A percentile compares a stretch with the other conserved stretches of the same genome.
Evolutionary conservation across 139 green algal species (phyloP).

Genomic region (Diplosphaera chodatii): DNA sequence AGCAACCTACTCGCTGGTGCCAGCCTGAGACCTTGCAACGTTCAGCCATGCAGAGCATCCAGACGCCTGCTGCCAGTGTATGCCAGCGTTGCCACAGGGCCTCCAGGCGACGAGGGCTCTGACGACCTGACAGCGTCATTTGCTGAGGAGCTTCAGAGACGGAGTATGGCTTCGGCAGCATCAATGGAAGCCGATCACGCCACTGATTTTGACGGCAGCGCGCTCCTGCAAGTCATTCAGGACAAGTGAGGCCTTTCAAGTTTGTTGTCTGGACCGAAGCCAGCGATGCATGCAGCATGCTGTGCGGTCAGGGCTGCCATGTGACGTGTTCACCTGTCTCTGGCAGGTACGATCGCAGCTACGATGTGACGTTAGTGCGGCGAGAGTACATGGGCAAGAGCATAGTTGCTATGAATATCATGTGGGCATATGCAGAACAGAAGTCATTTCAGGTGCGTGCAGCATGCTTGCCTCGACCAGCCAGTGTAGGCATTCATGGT

Average conservation of each 20-base stretch:
- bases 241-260: not conserved
- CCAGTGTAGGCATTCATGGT: no score
- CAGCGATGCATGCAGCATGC: not conserved
- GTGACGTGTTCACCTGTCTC: no score
- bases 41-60: not conserved
- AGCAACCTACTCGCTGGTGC: not conserved
- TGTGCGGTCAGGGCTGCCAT: not conserved
- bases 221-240: conserved; percentile 9
- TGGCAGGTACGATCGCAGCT: conserved; percentile 12
- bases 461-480: no score
- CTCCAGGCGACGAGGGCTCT: not conserved
- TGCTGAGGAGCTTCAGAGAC: conserved; percentile 4
- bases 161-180: not conserved
- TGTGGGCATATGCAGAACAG: conserved; percentile 18
- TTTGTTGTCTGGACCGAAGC: not conserved
- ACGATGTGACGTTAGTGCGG: conserved; percentile 16
- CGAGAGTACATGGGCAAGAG: conserved; percentile 7
- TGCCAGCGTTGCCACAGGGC: not conserved
- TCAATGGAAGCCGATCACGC: conserved; percentile 6
- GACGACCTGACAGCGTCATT: conserved; percentile 10
- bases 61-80: not conserved
- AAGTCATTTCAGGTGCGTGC: conserved; percentile 9
- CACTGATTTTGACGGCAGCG: conserved; percentile 4
- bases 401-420: conserved; percentile 19
- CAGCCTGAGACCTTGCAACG: no score